Evolutionary conservation across 2,329 filamentous ascomycete species (phyloP).

Genomic region (Hansfordia pulvinata): DNA sequence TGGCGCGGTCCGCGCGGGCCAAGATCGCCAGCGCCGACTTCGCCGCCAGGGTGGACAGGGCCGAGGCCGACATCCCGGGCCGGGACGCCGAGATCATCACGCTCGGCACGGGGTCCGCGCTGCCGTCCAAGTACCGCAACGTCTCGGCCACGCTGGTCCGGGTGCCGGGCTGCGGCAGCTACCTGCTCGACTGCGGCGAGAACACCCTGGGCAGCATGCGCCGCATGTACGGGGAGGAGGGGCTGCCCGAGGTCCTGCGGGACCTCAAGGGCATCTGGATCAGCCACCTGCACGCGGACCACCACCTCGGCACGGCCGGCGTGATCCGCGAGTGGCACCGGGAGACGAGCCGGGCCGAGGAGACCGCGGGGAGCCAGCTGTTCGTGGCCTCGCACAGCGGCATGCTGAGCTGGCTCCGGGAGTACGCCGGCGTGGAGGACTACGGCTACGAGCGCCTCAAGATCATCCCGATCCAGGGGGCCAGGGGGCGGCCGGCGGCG

Average conservation of each 20-base stretch:
- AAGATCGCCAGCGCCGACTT: slow-evolving; percentile 29
- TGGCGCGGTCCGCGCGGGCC: slow-evolving; percentile 22
- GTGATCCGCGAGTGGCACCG: slow-evolving; percentile 76
- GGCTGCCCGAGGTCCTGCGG: slow-evolving; percentile 58
- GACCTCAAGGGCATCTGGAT: slow-evolving; percentile 81
- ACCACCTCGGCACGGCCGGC: slow-evolving; percentile 75
- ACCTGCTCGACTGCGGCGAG: slow-evolving; percentile 85
- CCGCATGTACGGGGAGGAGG: slow-evolving; percentile 54
- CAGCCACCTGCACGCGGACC: slow-evolving; percentile 90
- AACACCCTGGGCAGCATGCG: slow-evolving; percentile 80
- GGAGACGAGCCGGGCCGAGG: slow-evolving; percentile 22
- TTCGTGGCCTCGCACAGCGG: slow-evolving; percentile 54
- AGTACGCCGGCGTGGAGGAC: slow-evolving; percentile 69
- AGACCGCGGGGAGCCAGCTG: slow-evolving; percentile 32
- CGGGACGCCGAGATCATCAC: slow-evolving; percentile 72
- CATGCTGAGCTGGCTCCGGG: slow-evolving; percentile 65
- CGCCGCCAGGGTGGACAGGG: slow-evolving; percentile 30
- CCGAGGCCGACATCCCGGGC: slow-evolving; percentile 54
- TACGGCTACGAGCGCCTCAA: slow-evolving; percentile 47
- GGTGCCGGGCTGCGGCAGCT: slow-evolving; percentile 75
- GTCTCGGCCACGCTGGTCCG: slow-evolving; percentile 79
- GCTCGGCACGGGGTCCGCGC: slow-evolving; percentile 80
- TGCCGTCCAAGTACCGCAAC: slow-evolving; percentile 89
- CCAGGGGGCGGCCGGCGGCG: background rate
- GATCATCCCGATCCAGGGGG: slow-evolving; percentile 4